phyloP scores from a whole-genome alignment of 1,284 basidiomycete genomes.

The Volvariella surrecta region DNA sequence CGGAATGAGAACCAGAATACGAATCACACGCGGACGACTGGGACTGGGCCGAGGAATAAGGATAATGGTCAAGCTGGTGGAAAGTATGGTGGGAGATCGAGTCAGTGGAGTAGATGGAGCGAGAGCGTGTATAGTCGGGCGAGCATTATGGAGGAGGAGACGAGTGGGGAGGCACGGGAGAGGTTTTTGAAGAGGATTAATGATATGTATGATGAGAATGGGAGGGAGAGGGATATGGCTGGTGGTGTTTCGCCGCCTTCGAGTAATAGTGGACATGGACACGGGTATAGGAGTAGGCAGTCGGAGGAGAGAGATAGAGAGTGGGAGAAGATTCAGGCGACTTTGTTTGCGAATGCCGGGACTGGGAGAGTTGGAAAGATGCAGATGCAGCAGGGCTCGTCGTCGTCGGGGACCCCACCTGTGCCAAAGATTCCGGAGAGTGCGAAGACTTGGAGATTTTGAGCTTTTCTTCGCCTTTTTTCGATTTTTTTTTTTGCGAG shows the following conservation, averaged over 20 bases:
- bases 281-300: not conserved
- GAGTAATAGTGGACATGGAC: too few relatives aligned
- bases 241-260: too few relatives aligned
- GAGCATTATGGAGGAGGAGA: conserved; percentile 45
- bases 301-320: conserved; percentile 2
- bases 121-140: conserved; percentile 39
- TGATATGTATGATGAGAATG: conserved; percentile 37
- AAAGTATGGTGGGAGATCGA: conserved; percentile 1
- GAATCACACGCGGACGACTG: not conserved
- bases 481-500: too few relatives aligned
- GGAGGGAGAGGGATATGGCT: conserved; percentile 16
- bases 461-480: too few relatives aligned
- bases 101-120: conserved; percentile 26
- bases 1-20: conserved; percentile 10
- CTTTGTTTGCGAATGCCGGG: not conserved
- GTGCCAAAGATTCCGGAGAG: conserved; percentile 34
- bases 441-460: not conserved
- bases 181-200: conserved; percentile 42
- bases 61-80: not conserved
- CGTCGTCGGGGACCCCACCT: conserved; percentile 25
- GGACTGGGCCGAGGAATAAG: too few relatives aligned
- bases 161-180: conserved; percentile 38
- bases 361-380: conserved; percentile 8
- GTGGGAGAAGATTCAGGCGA: not conserved
- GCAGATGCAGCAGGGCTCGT: conserved; percentile 12